A percentile compares a stretch with the other conserved stretches of the same genome.
Evolutionary conservation across 2,329 filamentous ascomycete genomes (phyloP).

Genomic region (Sordariomycetes sp.): DNA sequence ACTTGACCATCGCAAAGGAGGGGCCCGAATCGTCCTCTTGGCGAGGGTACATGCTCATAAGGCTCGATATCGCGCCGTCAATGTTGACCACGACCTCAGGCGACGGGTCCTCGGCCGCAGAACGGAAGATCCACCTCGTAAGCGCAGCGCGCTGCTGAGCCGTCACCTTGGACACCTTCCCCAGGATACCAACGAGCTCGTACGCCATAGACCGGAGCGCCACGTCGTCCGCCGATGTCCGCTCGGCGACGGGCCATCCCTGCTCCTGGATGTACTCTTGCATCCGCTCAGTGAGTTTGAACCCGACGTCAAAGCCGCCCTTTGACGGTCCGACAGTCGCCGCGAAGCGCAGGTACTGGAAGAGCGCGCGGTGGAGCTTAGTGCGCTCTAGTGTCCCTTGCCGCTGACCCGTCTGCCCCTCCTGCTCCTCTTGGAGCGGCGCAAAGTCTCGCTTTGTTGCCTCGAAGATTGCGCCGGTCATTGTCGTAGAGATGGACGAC

Average conservation of each 20-base stretch:
- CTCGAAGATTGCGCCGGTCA: slow-evolving; percentile 52
- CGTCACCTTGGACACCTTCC: slow-evolving; percentile 47
- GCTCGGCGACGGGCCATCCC: slow-evolving; percentile 64
- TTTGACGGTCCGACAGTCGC: slow-evolving; percentile 54
- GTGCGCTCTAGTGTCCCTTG: slow-evolving; percentile 46
- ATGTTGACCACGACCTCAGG: slow-evolving; percentile 73
- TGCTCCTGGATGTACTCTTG: slow-evolving; percentile 63
- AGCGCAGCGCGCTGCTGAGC: slow-evolving; percentile 38
- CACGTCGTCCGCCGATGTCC: slow-evolving; percentile 44
- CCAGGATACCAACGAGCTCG: slow-evolving; percentile 77
- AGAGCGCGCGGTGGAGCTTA: slow-evolving; percentile 71
- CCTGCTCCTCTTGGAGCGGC: slow-evolving; percentile 11
- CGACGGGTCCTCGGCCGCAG: slow-evolving; percentile 66
- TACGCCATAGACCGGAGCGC: slow-evolving; percentile 70
- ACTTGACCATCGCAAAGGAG: slow-evolving; percentile 11
- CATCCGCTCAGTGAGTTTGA: slow-evolving; percentile 54
- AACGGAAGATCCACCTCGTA: slow-evolving; percentile 67
- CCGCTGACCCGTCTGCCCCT: slow-evolving; percentile 26
- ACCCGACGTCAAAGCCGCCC: slow-evolving; percentile 52
- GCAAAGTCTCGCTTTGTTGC: slow-evolving; percentile 43
- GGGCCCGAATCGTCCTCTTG: slow-evolving; percentile 4
- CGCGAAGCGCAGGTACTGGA: slow-evolving; percentile 79
- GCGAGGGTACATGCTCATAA: slow-evolving; percentile 33
- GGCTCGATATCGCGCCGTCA: slow-evolving; percentile 72
- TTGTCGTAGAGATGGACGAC: slow-evolving; percentile 59